Evolutionary conservation across 2,329 filamentous ascomycete genomes (phyloP), one percentile per base, ranked within the genome.

Genomic region (Beauveria caledonica): DNA sequence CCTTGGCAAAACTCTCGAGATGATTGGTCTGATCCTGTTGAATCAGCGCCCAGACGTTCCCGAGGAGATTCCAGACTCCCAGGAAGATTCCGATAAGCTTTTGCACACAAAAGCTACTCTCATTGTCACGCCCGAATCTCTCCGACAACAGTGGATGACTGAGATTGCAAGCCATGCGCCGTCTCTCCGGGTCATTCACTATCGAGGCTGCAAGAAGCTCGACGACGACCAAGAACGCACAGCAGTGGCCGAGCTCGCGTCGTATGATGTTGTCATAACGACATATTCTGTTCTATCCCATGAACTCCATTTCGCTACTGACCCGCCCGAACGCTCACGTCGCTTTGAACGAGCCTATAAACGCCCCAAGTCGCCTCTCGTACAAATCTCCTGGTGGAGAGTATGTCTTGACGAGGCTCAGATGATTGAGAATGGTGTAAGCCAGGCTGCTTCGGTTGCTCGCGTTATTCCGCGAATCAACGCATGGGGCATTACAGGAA

Each of bases 361-460:
- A 62, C 80, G 86, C 29, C 80, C 81, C 3, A 86, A 80, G 56
- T 94, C 90, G 5, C 92, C 92, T 0, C 77, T 97, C 7, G 85
- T 92, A 10, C 83, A 89, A 65, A 84, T 97, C 19, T 85, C 81
- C 1, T 97, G 91, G 92, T 97, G 92, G 91, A 82, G 93, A 46
- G 84, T 96, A 1, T 86, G 85, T 58, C 78, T 89, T 1, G 86
- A 89, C 62, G 92, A 87, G 76, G 86, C 93, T 0, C 94, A 99
- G 69, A 96, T 96, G 88, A 86, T 97, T 46, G 93, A 97, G 70
- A 93, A 85, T 65, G 91, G 92, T 39, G 86, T 95, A 4, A 92
- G 86, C 66, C 87, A 90, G 66, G 90, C 93, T 29, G 92, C 94
- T 1, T 84, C 81, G 51, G 86, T 97, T 15, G 92, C 92, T 40